Evolutionary conservation across 352 stramenopile species (phyloP).

Genomic region (Pythium coloratum): DNA sequence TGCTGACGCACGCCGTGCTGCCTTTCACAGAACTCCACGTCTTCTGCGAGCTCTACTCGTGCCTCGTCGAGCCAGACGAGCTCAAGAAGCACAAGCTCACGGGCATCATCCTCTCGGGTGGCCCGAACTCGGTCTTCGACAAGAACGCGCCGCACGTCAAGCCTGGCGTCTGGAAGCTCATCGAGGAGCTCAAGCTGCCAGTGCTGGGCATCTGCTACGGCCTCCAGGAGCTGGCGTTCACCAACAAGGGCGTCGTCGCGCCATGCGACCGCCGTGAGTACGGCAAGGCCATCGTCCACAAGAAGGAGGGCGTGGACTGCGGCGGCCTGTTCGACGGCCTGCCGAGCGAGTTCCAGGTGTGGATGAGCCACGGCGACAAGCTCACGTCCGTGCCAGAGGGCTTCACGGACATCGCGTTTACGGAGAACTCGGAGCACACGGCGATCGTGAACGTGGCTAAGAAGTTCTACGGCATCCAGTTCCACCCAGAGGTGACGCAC

Average conservation of each 20-base stretch:
- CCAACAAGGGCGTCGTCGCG: constrained; percentile 94
- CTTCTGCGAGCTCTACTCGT: constrained; percentile 99
- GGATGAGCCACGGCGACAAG: constrained; percentile 99
- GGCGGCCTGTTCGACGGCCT: constrained; percentile 89
- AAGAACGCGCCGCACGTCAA: constrained; percentile 94
- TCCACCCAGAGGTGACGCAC: constrained; percentile 97
- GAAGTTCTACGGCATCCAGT: constrained; percentile 98
- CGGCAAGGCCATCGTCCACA: constrained; percentile 94
- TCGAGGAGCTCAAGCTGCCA: constrained; percentile 94
- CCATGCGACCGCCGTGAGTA: constrained; percentile 96
- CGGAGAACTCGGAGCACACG: constrained; percentile 91
- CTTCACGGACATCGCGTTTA: constrained; percentile 88
- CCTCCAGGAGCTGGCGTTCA: constrained; percentile 94
- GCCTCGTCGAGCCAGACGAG: constrained; percentile 92
- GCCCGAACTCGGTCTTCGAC: constrained; percentile 97
- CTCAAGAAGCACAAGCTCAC: constrained; percentile 93
- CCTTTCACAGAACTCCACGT: constrained; percentile 91
- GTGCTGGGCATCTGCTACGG: constrained; percentile 99
- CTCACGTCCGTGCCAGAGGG: constrained; percentile 93
- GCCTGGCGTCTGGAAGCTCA: constrained; percentile 95
- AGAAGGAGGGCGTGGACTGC: constrained; percentile 49
- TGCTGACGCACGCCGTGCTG: constrained; percentile 11
- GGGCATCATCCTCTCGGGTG: constrained; percentile 98
- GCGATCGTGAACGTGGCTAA: constrained; percentile 94
- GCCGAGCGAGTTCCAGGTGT: constrained; percentile 96